phyloP scores from a whole-genome alignment of 768 basidiomycete species.

The Amanita pseudoporphyria region DNA sequence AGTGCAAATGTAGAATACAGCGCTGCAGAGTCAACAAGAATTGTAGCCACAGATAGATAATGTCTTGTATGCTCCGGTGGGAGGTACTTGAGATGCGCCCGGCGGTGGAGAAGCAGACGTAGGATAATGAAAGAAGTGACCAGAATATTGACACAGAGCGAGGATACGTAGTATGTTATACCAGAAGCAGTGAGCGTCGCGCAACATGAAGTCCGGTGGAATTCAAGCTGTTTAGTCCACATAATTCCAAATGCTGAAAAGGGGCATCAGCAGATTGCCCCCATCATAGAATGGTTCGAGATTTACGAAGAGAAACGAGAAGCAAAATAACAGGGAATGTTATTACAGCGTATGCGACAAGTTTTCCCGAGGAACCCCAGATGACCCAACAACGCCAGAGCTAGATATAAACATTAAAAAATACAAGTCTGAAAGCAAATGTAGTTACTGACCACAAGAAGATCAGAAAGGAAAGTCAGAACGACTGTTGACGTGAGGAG shows the following conservation, averaged over 20 bases:
- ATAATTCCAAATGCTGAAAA: slow-evolving; percentile 22
- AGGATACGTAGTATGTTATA: slow-evolving; percentile 21
- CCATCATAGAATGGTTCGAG: not conserved
- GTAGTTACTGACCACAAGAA: no score
- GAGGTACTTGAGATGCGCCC: no score
- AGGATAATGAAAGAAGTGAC: slow-evolving; percentile 22
- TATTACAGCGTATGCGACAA: slow-evolving; percentile 16
- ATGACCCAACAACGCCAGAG: no score
- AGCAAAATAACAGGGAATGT: slow-evolving; percentile 21
- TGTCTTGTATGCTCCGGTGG: no score
- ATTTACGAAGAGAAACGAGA: slow-evolving; percentile 18
- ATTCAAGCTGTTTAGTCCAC: slow-evolving; percentile 25
- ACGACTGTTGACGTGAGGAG: slow-evolving; percentile 34
- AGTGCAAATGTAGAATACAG: slow-evolving; percentile 23
- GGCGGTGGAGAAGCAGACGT: slow-evolving; percentile 21
- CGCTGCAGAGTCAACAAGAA: no score
- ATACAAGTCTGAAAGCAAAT: slow-evolving; percentile 29
- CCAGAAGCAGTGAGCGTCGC: slow-evolving; percentile 17
- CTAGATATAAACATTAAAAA: slow-evolving; percentile 10
- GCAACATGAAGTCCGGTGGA: slow-evolving; percentile 17
- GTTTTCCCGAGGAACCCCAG: slow-evolving; percentile 22
- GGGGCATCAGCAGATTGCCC: not conserved
- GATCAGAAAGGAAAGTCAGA: slow-evolving; percentile 31
- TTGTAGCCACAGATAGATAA: no score
- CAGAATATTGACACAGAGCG: slow-evolving; percentile 22